Evolutionary conservation across 768 basidiomycete species (phyloP).

Genomic region (Suillus alpinus): DNA sequence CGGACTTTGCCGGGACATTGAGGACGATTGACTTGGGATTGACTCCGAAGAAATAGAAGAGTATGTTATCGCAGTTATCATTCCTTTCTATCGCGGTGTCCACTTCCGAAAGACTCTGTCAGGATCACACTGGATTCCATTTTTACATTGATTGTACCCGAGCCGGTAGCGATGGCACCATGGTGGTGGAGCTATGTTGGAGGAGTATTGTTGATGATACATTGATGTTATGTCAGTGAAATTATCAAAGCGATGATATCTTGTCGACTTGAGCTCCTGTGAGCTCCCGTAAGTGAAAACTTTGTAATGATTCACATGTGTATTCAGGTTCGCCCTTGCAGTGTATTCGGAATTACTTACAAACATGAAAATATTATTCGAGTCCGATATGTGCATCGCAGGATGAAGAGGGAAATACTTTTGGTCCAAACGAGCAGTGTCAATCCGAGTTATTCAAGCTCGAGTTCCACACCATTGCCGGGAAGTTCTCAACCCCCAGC

Average conservation of each 20-base stretch:
- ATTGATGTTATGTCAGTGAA: not conserved
- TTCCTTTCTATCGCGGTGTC: not conserved
- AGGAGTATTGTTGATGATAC: not conserved
- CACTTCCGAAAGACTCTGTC: not conserved
- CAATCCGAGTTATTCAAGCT: not conserved
- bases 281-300: not conserved
- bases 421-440: not conserved
- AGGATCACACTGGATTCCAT: not conserved
- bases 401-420: not conserved
- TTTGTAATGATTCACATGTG: not conserved
- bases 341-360: not conserved
- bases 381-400: not conserved
- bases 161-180: not conserved
- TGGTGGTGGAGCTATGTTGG: not conserved
- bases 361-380: not conserved
- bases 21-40: not conserved
- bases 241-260: not conserved
- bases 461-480: conserved; percentile 7
- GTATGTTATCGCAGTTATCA: not conserved
- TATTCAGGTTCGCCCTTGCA: not conserved
- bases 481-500: conserved; percentile 16
- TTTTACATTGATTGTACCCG: not conserved
- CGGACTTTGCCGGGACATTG: not conserved
- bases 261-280: not conserved
- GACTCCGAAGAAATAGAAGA: not conserved